Base-by-base conservation (phyloP, 139 green algal species). In the Chlorella vulgaris region DNA sequence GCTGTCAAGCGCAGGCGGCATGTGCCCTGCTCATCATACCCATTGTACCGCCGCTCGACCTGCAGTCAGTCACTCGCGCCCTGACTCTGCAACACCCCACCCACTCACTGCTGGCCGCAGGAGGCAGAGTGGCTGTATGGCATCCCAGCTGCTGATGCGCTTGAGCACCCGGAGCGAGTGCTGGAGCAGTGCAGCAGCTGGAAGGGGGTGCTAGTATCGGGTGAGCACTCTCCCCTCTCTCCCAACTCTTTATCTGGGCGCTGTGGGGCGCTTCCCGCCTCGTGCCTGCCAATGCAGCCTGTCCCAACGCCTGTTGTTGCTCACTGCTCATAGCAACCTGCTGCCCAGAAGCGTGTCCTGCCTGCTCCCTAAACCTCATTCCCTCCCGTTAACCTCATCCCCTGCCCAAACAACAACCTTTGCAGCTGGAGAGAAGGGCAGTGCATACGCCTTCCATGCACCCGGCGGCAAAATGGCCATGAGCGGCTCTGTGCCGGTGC, bases 81-180 rank as follows among this genome's bases (percentile, higher is more conserved):
- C n/a, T n/a, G n/a, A n/a, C n/a, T n/a, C n/a, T n/a, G n/a, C n/a
- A n/a, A n/a, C n/a, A n/a, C n/a, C n/a, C n/a, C n/a, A n/a, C n/a
- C n/a, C n/a, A n/a, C n/a, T n/a, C n/a, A n/a, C n/a, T 58, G 47
- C 47, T 58, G 47, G 47, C 47, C 15, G 47, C 47, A 58, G 79
- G 94, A 98, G 66, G 87, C 93, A 66, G 91, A 96, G 84, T 96
- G 91, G 89, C 88, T 97, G 69, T 91, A 91, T 69, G 94, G 86
- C 40, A 89, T 96, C 2, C 55, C 85, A 1, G 67, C 86, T 22
- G 66, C 73, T 4, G 80, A 85, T 1, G 93, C 92, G 0, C 85
- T 93, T 61, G 19, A 83, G 4, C 65, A 90, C 28, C 88, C 89
- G 31, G 82, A 89, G 22, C 36, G 70, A 40, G 86, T 92, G 58